Evolutionary conservation across 2,329 filamentous ascomycete genomes (phyloP).

Genomic region (Gremmenia infestans): DNA sequence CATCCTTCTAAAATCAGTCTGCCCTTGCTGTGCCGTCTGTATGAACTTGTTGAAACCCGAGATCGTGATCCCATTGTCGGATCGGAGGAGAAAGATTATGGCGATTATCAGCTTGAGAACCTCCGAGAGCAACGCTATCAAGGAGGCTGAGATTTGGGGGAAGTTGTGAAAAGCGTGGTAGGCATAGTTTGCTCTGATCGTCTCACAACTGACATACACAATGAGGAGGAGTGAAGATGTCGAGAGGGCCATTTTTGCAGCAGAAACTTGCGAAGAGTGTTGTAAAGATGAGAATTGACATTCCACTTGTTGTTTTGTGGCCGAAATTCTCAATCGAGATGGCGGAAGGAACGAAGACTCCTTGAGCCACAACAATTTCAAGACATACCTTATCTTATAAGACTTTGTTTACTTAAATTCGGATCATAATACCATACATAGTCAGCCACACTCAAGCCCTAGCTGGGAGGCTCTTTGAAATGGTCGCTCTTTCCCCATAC

Average conservation of each 20-base stretch:
- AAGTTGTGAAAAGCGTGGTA: constrained; percentile 19
- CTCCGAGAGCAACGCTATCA: constrained; percentile 18
- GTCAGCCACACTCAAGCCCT: too few species aligned
- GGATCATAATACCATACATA: too few species aligned
- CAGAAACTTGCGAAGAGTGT: not conserved
- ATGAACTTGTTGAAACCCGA: not conserved
- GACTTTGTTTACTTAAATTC: too few species aligned
- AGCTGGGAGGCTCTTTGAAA: too few species aligned
- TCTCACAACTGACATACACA: constrained; percentile 16
- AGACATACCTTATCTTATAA: too few species aligned
- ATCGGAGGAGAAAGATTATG: constrained; percentile 8
- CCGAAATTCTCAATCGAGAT: too few species aligned
- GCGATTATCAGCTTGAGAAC: constrained; percentile 17
- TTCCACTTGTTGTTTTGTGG: not conserved
- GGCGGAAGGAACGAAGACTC: too few species aligned
- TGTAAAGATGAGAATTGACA: not conserved
- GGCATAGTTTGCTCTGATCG: constrained; percentile 21
- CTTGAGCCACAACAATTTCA: too few species aligned
- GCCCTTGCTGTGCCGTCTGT: not conserved
- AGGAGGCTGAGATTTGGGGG: constrained; percentile 17
- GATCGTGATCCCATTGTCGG: constrained; percentile 4
- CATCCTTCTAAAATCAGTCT: constrained; percentile 6
- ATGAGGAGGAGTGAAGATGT: constrained; percentile 10
- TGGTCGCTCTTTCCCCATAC: too few species aligned
- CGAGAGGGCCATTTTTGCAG: constrained; percentile 8